A percentile compares a stretch with the other conserved stretches of the same genome.
Evolutionary conservation across 352 stramenopile genomes (phyloP).

Genomic region (Globisporangium heterothallicum): DNA sequence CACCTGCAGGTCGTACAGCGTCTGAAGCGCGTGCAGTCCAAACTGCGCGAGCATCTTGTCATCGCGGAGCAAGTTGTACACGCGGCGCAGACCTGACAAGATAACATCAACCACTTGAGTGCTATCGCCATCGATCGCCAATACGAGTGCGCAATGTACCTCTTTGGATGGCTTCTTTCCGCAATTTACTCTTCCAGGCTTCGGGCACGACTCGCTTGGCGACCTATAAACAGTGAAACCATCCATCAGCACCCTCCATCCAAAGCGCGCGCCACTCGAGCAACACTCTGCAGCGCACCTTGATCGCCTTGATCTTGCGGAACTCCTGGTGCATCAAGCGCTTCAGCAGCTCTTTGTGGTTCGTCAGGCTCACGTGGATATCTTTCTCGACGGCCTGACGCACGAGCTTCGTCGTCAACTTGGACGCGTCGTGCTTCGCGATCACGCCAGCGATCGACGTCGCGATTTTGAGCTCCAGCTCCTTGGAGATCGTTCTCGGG

Average conservation of each 20-base stretch:
- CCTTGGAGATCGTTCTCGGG: constrained; percentile 74
- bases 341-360: constrained; percentile 88
- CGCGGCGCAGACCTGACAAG: constrained; percentile 18
- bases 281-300: constrained; percentile 24
- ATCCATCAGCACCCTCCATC: not conserved
- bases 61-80: constrained; percentile 38
- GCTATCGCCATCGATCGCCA: not conserved
- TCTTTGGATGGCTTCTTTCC: constrained; percentile 37
- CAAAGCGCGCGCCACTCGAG: too few species aligned
- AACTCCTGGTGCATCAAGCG: constrained; percentile 84
- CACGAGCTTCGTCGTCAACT: constrained; percentile 76
- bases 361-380: constrained; percentile 77
- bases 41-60: constrained; percentile 13
- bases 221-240: constrained; percentile 13
- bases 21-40: constrained; percentile 54
- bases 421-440: constrained; percentile 50
- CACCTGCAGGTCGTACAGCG: constrained; percentile 55
- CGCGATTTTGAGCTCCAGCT: constrained; percentile 78
- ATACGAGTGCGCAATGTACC: constrained; percentile 11
- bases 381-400: constrained; percentile 83
- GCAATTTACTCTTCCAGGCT: constrained; percentile 54
- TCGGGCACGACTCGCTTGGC: constrained; percentile 47
- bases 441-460: constrained; percentile 64
- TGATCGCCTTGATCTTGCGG: constrained; percentile 67
- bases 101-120: not conserved